Base-by-base conservation (phyloP, 306 rosid genomes). In the Medicago arabica region DNA sequence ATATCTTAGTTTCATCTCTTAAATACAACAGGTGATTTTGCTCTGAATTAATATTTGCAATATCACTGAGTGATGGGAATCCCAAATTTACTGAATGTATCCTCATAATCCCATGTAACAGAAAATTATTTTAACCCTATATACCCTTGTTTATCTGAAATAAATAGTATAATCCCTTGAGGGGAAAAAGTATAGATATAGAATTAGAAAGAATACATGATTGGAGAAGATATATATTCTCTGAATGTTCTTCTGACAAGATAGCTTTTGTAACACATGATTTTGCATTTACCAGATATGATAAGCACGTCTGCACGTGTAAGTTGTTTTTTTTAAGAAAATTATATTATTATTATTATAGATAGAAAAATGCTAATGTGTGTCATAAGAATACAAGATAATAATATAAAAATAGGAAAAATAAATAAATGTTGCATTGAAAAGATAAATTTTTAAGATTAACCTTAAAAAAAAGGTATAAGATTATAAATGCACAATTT, bases 211-310 rank as follows among this genome's bases (percentile, higher is more conserved):
- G 18, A 49, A 1, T 49, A 13, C 51, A 49, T 49, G 54, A 49
- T 49, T 49, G 57, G 57, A 51, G 21, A 2, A 51, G 57, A 53
- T 53, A 39, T 28, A n/a, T 76, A 17, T 67, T 75, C 61, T 10
- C 21, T 55, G 59, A 46, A 46, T 71, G 79, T 64, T 77, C 36
- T 61, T 68, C 76, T 72, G 72, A 54, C 60, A 54, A 54, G 60
- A 4, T 50, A 15, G 19, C 19, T 50, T n/a, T 15, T 50, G 3
- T 44, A 3, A 44, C 54, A 49, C 54, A 49, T 6, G 18, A 49
- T 15, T 49, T 49, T 49, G 54, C 54, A 14, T 15, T 49, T 15
- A 51, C 19, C 19, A 51, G 19, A 17, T 34, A 34, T 53, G 25
- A 53, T 53, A 17, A 8, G 59, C 59, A 54, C 60, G 5, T 54